Evolutionary conservation across 768 basidiomycete genomes (phyloP), one percentile per base, ranked within the genome.

Genomic region (Lactarius indigo): DNA sequence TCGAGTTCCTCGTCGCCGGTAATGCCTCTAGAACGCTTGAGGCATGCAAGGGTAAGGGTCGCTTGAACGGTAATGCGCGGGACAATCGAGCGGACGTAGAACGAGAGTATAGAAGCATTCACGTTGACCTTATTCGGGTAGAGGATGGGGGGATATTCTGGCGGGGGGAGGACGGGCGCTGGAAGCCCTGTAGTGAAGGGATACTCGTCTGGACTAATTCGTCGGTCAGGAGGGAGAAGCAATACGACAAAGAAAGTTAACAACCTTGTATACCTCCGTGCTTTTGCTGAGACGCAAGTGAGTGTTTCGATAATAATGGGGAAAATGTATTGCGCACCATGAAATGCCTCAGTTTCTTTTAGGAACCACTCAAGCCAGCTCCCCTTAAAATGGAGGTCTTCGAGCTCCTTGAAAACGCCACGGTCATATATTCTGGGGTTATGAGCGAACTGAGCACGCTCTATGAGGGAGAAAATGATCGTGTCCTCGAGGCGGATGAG

Each of bases 321-420:
- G 33, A 30, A 55, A 33, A 41, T 17, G 9, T 17, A 33, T 18
- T 23, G 79, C 91, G 69, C 67, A 94, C 97, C 94, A 78, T 98
- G 97, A 79, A 97, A 97, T 0, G 84, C 83, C 80, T 99, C 97
- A 0, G 83, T 98, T 78, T 98, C 96, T 72, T 89, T 89, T 78
- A 99, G 79, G 78, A 99, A 96, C 97, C 97, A 99, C 66, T 98
- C 92, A 3, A 99, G 82, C 96, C 95, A 98, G 68, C 88, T 94
- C 3, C 94, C 94, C 5, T 84, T 73, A 76, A 94, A 96, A 0
- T 88, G 89, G 37, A 87, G 76, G 47, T 87, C 83, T 47, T 81
- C 82, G 50, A 97, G 82, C 77, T 96, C 92, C 41, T 86, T 76
- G 78, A 98, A 92, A 1, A 84, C 88, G 28, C 88, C 91, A 18